A percentile compares a stretch with the other conserved stretches of the same genome.
phyloP scores from a whole-genome alignment of 2,329 filamentous ascomycete species.

The Epichloe coenophiala region DNA sequence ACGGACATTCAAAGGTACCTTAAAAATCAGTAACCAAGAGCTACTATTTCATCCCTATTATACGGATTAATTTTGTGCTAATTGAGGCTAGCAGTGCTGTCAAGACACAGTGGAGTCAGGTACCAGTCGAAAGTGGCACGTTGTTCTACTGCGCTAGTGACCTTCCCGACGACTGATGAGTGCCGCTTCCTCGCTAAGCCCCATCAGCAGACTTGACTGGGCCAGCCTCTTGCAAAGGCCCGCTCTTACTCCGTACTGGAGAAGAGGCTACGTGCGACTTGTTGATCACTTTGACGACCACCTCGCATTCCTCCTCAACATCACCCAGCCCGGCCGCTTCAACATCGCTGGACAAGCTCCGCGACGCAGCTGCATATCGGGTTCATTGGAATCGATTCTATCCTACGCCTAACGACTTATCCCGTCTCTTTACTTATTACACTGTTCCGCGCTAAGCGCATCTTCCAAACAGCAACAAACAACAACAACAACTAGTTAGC shows the following conservation, averaged over 20 bases:
- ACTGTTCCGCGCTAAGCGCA: slow-evolving; percentile 1
- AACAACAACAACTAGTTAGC: background rate
- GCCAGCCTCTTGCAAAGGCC: slow-evolving; percentile 5
- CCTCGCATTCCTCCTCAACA: slow-evolving; percentile 5
- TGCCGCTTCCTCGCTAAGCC: slow-evolving; percentile 2
- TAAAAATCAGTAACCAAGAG: no score
- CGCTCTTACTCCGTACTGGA: background rate
- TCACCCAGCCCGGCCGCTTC: slow-evolving; percentile 10
- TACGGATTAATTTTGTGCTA: no score
- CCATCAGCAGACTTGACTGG: slow-evolving; percentile 1
- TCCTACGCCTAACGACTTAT: background rate
- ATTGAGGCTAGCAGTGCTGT: no score
- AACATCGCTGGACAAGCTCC: slow-evolving; percentile 7
- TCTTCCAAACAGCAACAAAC: background rate
- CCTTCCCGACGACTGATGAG: background rate
- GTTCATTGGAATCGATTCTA: background rate
- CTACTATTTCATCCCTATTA: no score
- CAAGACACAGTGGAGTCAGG: no score
- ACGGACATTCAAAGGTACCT: no score
- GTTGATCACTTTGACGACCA: slow-evolving; percentile 15
- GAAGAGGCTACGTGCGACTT: slow-evolving; percentile 20
- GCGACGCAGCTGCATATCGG: slow-evolving; percentile 1
- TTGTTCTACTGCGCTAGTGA: background rate
- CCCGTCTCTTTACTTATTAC: background rate
- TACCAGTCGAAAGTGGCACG: no score